Evolutionary conservation across 2,329 filamentous ascomycete species (phyloP).

Genomic region (Fusarium nurragi): DNA sequence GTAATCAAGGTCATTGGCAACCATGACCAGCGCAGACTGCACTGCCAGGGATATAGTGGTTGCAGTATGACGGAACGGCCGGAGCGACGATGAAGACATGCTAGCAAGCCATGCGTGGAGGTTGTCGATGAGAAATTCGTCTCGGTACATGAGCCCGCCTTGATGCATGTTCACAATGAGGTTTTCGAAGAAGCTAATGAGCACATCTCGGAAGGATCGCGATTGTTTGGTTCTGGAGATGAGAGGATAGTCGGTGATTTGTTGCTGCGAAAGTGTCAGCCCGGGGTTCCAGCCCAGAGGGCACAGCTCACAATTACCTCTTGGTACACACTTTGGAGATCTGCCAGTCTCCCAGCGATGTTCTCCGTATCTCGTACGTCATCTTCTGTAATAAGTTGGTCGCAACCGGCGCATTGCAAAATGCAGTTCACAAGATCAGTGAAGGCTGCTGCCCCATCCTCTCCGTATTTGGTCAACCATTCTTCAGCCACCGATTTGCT

Average conservation of each 20-base stretch:
- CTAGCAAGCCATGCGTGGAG: constrained; percentile 88
- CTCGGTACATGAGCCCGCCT: constrained; percentile 82
- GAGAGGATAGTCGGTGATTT: constrained; percentile 90
- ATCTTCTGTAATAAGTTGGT: constrained; percentile 78
- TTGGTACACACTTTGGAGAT: constrained; percentile 90
- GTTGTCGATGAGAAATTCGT: constrained; percentile 83
- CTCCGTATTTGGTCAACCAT: constrained; percentile 68
- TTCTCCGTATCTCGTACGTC: constrained; percentile 93
- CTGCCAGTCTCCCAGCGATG: constrained; percentile 77
- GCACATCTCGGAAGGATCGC: constrained; percentile 78
- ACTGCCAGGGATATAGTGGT: constrained; percentile 86
- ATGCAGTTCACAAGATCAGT: constrained; percentile 74
- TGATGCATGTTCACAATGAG: constrained; percentile 82
- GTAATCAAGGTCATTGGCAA: constrained; percentile 75
- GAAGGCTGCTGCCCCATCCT: constrained; percentile 63
- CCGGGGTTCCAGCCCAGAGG: not conserved
- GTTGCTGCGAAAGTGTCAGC: constrained; percentile 61
- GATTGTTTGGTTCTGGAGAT: constrained; percentile 82
- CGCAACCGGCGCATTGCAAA: constrained; percentile 79
- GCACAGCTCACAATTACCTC: constrained; percentile 59
- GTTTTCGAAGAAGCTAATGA: constrained; percentile 81
- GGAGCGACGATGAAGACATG: constrained; percentile 87
- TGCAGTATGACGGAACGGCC: constrained; percentile 93
- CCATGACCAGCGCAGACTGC: constrained; percentile 77
- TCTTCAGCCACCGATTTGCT: constrained; percentile 66